phyloP scores from a whole-genome alignment of 352 stramenopile genomes.

The Pythium rishiriense region DNA sequence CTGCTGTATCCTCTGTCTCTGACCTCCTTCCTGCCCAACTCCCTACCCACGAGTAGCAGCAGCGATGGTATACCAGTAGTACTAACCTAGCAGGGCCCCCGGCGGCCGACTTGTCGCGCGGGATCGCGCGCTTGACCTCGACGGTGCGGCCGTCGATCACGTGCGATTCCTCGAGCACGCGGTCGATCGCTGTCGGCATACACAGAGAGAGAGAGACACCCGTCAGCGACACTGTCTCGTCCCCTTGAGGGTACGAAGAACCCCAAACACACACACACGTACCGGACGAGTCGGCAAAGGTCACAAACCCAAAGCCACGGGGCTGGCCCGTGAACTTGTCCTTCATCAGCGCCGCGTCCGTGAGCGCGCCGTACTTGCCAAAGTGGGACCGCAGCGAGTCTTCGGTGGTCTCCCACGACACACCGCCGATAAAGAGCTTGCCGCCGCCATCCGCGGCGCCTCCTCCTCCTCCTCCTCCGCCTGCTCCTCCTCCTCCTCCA shows the following conservation, averaged over 20 bases:
- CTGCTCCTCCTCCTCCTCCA: neutral
- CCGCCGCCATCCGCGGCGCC: conserved; percentile 12
- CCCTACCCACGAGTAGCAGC: conserved; percentile 7
- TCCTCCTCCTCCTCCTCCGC: neutral
- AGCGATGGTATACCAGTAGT: conserved; percentile 21
- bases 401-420: conserved; percentile 94
- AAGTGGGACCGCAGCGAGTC: conserved; percentile 89
- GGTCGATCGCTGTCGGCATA: conserved; percentile 62
- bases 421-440: conserved; percentile 92
- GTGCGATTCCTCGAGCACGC: conserved; percentile 84
- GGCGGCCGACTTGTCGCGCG: conserved; percentile 72
- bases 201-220: conserved; percentile 24
- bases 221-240: conserved; percentile 19
- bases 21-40: conserved; percentile 30
- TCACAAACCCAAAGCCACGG: conserved; percentile 93
- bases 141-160: conserved; percentile 89
- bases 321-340: conserved; percentile 93
- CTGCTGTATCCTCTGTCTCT: conserved; percentile 21
- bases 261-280: no score
- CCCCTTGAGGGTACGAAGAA: no score
- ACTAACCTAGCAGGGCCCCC: conserved; percentile 68
- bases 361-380: conserved; percentile 85
- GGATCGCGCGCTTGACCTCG: conserved; percentile 92
- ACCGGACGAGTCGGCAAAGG: conserved; percentile 90
- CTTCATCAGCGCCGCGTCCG: conserved; percentile 90